Percentiles rank a stretch among this genome's conserved stretches.
Conservation (phyloP, 2,329 filamentous ascomycete species). For the Penicillium sp. region DNA sequence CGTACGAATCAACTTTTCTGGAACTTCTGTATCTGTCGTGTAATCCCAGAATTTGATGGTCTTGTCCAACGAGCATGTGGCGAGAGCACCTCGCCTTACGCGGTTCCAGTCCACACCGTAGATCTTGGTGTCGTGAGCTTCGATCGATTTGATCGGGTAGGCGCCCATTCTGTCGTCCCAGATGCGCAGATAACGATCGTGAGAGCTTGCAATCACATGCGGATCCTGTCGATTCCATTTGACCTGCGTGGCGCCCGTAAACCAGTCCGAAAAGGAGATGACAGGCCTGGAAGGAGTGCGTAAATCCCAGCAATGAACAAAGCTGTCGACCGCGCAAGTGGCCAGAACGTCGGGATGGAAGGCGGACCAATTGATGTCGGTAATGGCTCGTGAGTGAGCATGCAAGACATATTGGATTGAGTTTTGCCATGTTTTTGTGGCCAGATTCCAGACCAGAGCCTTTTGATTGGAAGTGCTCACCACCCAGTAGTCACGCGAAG, state of each 20-base stretch:
- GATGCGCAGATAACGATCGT: constrained; percentile 79
- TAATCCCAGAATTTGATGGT: constrained; percentile 95
- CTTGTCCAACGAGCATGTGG: constrained; percentile 85
- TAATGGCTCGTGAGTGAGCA: constrained; percentile 81
- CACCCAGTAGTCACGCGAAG: constrained; percentile 83
- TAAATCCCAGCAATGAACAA: constrained; percentile 88
- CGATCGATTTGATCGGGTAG: constrained; percentile 72
- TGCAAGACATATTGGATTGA: constrained; percentile 85
- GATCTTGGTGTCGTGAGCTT: constrained; percentile 86
- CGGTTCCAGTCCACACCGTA: constrained; percentile 95
- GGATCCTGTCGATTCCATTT: constrained; percentile 87
- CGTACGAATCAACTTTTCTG: constrained; percentile 72
- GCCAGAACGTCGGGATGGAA: constrained; percentile 84
- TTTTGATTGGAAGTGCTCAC: constrained; percentile 92
- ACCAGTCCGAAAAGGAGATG: constrained; percentile 84
- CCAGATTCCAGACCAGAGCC: constrained; percentile 88
- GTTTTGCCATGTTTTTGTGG: constrained; percentile 62
- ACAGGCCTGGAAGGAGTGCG: constrained; percentile 66
- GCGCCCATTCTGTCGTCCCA: constrained; percentile 83
- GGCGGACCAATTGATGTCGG: constrained; percentile 92
- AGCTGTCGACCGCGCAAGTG: constrained; percentile 88
- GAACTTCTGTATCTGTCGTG: constrained; percentile 53
- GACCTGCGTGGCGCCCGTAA: constrained; percentile 86
- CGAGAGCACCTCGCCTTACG: constrained; percentile 62
- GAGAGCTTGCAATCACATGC: constrained; percentile 83